Evolutionary conservation across 2,329 filamentous ascomycete species (phyloP).

Genomic region (Colletotrichum sp.): DNA sequence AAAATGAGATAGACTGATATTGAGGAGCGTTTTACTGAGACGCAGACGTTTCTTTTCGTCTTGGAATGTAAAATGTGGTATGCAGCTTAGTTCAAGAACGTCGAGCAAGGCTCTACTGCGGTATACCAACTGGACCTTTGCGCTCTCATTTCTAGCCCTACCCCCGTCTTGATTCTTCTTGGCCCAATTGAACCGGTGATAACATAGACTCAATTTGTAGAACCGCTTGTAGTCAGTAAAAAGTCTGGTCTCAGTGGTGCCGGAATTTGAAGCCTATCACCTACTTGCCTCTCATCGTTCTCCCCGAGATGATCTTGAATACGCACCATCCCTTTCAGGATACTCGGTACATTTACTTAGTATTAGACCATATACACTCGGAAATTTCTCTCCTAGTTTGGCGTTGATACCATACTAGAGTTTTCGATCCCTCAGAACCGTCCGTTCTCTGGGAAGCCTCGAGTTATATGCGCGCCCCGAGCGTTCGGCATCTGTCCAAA

Average conservation of each 20-base stretch:
- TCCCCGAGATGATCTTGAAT: no score
- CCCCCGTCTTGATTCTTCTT: background rate
- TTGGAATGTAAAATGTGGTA: no score
- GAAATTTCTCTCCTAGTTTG: background rate
- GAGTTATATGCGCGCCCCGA: background rate
- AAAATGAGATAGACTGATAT: background rate
- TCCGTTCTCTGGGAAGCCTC: background rate
- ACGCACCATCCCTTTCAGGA: no score
- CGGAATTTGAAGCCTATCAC: no score
- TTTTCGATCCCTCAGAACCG: background rate
- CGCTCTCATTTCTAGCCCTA: background rate
- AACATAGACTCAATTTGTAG: fast-evolving
- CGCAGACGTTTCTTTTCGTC: background rate
- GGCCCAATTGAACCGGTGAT: fast-evolving
- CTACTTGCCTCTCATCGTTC: no score
- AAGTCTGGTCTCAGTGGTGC: no score
- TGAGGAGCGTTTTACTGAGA: background rate
- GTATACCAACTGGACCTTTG: background rate
- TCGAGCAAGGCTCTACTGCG: background rate
- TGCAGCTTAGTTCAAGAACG: background rate
- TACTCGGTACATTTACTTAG: no score
- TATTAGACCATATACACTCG: no score
- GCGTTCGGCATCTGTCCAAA: background rate
- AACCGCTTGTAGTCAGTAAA: background rate
- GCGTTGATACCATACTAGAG: background rate